Evolutionary conservation across 1,139 yeast species (phyloP).

Genomic region (Taphrina wiesneri): DNA sequence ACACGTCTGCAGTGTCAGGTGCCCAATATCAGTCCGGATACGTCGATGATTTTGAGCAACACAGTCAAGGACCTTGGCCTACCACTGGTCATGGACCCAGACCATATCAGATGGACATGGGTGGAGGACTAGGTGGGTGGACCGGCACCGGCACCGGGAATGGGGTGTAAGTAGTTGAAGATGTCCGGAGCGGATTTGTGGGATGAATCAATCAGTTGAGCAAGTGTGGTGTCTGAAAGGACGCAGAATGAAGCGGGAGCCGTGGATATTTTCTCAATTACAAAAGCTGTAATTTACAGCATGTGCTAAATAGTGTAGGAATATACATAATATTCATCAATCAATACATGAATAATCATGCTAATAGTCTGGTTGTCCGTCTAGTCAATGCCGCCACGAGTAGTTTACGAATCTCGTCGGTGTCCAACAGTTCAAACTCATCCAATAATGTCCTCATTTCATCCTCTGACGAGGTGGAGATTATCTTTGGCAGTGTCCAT

Average conservation of each 20-base stretch:
- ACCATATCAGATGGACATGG: not conserved
- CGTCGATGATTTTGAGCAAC: not conserved
- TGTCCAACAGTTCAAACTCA: not conserved
- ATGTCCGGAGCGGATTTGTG: too few species aligned
- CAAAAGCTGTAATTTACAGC: not conserved
- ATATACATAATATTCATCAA: too few species aligned
- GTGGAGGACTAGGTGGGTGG: not conserved
- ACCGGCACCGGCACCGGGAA: not conserved
- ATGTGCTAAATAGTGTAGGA: too few species aligned
- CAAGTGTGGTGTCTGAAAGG: too few species aligned
- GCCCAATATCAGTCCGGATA: not conserved
- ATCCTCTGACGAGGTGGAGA: not conserved
- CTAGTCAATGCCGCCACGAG: not conserved
- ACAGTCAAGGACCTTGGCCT: not conserved
- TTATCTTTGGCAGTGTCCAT: not conserved
- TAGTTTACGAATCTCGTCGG: not conserved
- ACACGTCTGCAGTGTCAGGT: not conserved
- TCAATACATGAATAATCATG: not conserved
- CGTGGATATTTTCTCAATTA: too few species aligned
- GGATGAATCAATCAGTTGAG: too few species aligned
- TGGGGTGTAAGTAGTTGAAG: not conserved
- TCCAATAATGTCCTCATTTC: not conserved
- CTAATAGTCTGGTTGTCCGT: slow-evolving; percentile 1
- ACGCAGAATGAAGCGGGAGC: not conserved
- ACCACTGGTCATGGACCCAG: not conserved